Base-by-base conservation (phyloP, 371 early-diverging fungal genomes). In the Polyrhizophydium stewartii region DNA sequence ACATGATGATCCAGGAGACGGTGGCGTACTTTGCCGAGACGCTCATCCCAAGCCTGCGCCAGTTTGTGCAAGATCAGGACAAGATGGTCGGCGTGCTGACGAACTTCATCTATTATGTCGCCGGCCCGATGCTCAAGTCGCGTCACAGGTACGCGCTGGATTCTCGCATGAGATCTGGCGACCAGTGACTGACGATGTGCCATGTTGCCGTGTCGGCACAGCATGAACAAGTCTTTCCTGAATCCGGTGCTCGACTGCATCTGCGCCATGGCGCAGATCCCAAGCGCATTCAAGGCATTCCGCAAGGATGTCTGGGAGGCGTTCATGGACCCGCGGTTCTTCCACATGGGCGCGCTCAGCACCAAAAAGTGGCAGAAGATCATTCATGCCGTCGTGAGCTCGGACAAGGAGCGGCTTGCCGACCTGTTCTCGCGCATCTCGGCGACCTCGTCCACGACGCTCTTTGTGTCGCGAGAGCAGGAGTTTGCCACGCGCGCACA, bases 381-480 rank as follows among this genome's bases (percentile, higher is more conserved):
- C 37, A 73, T 92, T 37, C 82, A 85, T 30, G 79, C 83, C 0
- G 79, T 85, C 3, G 80, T 89, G 71, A 68, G 75, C 0, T 5
- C 53, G 3, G 53, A 53, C 3, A 53, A 53, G 32, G 53, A 53
- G 19, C 53, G 53, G 35, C 53, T 53, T 5, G 32, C 53, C 35
- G 53, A 53, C 21, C 53, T 53, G 24, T 25, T 53, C 9, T 3
- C 53, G 38, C 85, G 88, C n/a, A 80, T 92, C 46, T 86, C 90
- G 13, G 84, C 89, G 0, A 80, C 88, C 0, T 81, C 92, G 0
- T 78, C 87, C 0, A 81, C 82, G 0, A 81, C 86, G 0, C 68
- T 94, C 41, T 96, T 96, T 69, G 87, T 89, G 17, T 92, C 88
- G 56, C 82, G 88, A 43, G 92, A 92, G 55, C 85, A 87, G 60